These are phyloP conservation scores for Coemansia reversa DNA, from an alignment of 192 early-diverging fungal genomes.

Conservation along the genomic window DNA sequence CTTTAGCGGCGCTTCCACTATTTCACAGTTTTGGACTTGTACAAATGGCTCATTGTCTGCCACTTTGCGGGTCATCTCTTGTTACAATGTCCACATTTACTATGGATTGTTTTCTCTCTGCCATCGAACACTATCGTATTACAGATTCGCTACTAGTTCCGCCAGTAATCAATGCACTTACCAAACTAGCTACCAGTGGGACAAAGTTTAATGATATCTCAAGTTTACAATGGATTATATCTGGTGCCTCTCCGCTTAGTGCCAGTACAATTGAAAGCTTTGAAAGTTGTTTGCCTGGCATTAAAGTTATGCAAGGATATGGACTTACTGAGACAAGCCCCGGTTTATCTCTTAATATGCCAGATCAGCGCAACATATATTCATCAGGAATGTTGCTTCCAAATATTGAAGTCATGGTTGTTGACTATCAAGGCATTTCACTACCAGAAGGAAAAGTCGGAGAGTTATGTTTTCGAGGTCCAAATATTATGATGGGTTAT, in stretches of 20 bases:
- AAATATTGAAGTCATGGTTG: conserved; percentile 66
- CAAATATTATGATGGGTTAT: conserved; percentile 87
- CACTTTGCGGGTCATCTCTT: conserved; percentile 16
- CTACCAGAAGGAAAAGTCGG: conserved; percentile 55
- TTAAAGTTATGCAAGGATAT: conserved; percentile 57
- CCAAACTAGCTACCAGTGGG: conserved; percentile 64
- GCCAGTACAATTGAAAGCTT: conserved; percentile 34
- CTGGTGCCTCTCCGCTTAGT: conserved; percentile 78
- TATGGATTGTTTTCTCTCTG: conserved; percentile 57
- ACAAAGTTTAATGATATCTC: conserved; percentile 57
- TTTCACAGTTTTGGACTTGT: conserved; percentile 59
- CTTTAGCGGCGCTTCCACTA: conserved; percentile 59
- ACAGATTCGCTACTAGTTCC: conserved; percentile 65
- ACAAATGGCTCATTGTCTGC: conserved; percentile 23
- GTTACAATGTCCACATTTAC: conserved; percentile 77
- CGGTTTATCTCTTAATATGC: conserved; percentile 18
- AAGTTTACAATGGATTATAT: conserved; percentile 59
- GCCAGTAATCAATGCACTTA: conserved; percentile 65
- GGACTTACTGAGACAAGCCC: conserved; percentile 62
- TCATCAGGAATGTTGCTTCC: conserved; percentile 73
- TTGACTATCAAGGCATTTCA: conserved; percentile 57
- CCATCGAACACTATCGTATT: conserved; percentile 65
- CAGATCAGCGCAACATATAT: conserved; percentile 15
- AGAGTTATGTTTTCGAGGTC: conserved; percentile 82
- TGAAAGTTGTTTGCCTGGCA: conserved; percentile 34